Percentiles rank a stretch among this genome's conserved stretches.
Evolutionary conservation across 2,329 filamentous ascomycete genomes (phyloP).

Genomic region (Pseudogymnoascus sp.): DNA sequence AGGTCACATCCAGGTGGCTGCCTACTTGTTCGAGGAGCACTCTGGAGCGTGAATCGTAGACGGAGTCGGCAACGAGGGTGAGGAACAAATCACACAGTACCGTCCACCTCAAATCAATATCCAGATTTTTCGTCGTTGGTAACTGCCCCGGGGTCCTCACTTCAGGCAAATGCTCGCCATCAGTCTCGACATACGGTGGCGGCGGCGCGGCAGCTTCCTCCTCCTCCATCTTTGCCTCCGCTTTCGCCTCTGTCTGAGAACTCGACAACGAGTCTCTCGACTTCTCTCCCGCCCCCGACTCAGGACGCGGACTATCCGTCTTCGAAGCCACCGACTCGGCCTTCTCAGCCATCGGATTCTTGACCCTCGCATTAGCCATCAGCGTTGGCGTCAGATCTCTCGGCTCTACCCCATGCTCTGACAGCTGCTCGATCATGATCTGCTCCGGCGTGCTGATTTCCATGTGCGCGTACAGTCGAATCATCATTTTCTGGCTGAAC

Average conservation of each 20-base stretch:
- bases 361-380: conserved; percentile 86
- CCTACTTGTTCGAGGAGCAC: conserved; percentile 78
- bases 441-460: conserved; percentile 88
- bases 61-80: conserved; percentile 89
- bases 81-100: conserved; percentile 93
- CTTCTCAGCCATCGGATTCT: conserved; percentile 74
- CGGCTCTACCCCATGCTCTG: conserved; percentile 82
- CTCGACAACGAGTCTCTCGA: conserved; percentile 10
- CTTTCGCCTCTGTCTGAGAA: conserved; percentile 34
- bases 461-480: conserved; percentile 90
- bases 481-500: conserved; percentile 99
- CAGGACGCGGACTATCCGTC: conserved; percentile 27
- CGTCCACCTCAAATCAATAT: conserved; percentile 95
- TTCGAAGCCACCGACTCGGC: conserved; percentile 18
- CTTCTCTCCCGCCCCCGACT: not conserved
- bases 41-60: conserved; percentile 85
- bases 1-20: conserved; percentile 69
- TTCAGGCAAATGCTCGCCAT: conserved; percentile 65
- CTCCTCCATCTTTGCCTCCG: conserved; percentile 33
- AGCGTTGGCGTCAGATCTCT: conserved; percentile 75
- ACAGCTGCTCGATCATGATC: conserved; percentile 96
- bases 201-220: conserved; percentile 46
- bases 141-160: conserved; percentile 79
- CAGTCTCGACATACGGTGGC: conserved; percentile 55
- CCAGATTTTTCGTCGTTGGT: conserved; percentile 73